Percentiles rank a stretch among this genome's conserved stretches.
Evolutionary conservation across 192 early-diverging fungal species (phyloP).

Genomic region (Lobosporangium transversale): DNA sequence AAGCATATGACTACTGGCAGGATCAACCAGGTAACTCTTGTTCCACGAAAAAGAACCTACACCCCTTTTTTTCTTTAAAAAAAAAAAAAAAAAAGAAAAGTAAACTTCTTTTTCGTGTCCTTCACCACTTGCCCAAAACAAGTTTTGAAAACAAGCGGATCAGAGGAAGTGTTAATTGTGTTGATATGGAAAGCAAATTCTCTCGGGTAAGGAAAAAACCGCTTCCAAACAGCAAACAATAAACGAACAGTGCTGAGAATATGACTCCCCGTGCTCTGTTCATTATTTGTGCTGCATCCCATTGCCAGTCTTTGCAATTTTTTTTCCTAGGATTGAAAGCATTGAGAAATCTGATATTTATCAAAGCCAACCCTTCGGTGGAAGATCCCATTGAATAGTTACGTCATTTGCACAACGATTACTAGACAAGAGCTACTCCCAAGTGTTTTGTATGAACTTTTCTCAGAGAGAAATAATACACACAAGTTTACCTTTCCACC

Average conservation of each 20-base stretch:
- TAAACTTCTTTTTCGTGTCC: not conserved
- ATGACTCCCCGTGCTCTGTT: constrained; percentile 3
- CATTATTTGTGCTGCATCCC: constrained; percentile 19
- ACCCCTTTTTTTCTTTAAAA: too few relatives aligned
- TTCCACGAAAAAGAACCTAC: constrained; percentile 17
- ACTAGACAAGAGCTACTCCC: constrained; percentile 20
- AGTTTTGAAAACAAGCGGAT: not conserved
- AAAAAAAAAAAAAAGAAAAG: not conserved
- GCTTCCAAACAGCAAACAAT: not conserved
- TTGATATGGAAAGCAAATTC: too few relatives aligned
- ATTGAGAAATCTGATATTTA: constrained; percentile 31
- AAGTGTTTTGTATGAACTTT: constrained; percentile 17
- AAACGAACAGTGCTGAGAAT: too few relatives aligned
- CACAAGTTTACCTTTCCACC: constrained; percentile 23
- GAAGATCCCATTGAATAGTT: constrained; percentile 21
- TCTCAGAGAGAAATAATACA: constrained; percentile 30
- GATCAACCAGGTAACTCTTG: constrained; percentile 76
- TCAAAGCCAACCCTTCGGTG: constrained; percentile 21
- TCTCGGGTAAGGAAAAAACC: not conserved
- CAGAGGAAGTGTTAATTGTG: constrained; percentile 19
- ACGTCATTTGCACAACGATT: constrained; percentile 4
- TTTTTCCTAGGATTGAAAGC: constrained; percentile 21
- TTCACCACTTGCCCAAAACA: constrained; percentile 10
- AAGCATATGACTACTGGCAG: constrained; percentile 83
- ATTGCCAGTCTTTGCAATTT: constrained; percentile 35